Percentiles rank a stretch among this genome's conserved stretches.
These are phyloP conservation scores for Taphrina pruni DNA, from an alignment of 1,139 yeast species.

Conservation along the genomic window DNA sequence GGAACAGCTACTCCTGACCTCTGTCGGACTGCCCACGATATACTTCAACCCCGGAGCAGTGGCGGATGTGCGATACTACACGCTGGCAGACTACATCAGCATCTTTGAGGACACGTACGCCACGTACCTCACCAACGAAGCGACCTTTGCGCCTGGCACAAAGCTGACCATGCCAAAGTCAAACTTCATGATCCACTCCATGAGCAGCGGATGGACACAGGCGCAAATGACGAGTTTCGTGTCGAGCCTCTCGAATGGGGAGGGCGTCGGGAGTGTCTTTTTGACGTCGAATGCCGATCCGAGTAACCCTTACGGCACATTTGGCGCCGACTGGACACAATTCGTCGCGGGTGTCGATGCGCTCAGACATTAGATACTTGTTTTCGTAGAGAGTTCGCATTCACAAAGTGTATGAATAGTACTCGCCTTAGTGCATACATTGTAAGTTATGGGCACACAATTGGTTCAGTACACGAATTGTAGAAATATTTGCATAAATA, in stretches of 20 bases:
- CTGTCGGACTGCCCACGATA: slow-evolving; percentile 16
- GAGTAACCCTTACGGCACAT: slow-evolving; percentile 14
- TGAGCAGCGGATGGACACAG: slow-evolving; percentile 19
- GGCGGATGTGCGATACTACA: slow-evolving; percentile 23
- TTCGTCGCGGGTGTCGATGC: slow-evolving; percentile 29
- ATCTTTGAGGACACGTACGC: slow-evolving; percentile 27
- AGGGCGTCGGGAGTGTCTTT: slow-evolving; percentile 19
- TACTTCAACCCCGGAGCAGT: slow-evolving; percentile 33
- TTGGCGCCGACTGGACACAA: slow-evolving; percentile 23
- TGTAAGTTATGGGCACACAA: too few relatives aligned
- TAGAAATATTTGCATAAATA: too few relatives aligned
- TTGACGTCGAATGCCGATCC: slow-evolving; percentile 7
- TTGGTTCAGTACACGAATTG: too few relatives aligned
- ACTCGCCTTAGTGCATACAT: too few relatives aligned
- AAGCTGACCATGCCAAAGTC: slow-evolving; percentile 8
- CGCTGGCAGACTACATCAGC: slow-evolving; percentile 32
- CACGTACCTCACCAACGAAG: slow-evolving; percentile 19
- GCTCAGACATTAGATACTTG: slow-evolving; percentile 1
- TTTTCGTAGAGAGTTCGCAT: too few relatives aligned
- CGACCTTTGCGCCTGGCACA: slow-evolving; percentile 20
- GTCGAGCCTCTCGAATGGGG: slow-evolving; percentile 14
- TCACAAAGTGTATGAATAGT: too few relatives aligned
- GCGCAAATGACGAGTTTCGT: slow-evolving; percentile 14
- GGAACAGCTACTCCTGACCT: background rate
- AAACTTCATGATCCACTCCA: slow-evolving; percentile 19